Evolutionary conservation across 1,139 yeast species (phyloP), one percentile per base, ranked within the genome.

Genomic region (Taphrina communis): DNA sequence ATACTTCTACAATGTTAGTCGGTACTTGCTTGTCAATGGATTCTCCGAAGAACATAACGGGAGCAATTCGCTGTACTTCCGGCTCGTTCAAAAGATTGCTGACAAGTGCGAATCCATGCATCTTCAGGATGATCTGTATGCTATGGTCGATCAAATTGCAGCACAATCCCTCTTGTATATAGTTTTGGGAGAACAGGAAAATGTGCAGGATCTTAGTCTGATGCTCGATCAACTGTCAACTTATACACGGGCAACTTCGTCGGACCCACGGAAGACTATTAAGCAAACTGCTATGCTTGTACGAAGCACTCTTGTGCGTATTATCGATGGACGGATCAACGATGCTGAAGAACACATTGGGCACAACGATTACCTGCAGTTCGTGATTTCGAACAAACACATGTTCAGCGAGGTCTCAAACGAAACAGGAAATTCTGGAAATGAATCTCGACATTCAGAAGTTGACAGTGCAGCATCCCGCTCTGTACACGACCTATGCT

Each of bases 11-110:
- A 48, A 55, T 17, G 48, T 55, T 5, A 41, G 52, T 19, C 60
- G 67, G n/a, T 55, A 52, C 17, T 17, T 46, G n/a, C 39, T 63
- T 2, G 19, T 57, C 25, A 35, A 56, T 11, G 67, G 55, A 12
- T 63, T 63, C 52, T 44, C 61, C 14, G 44, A 36, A 19, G 38
- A 55, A 21, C 38, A 12, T 35, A 63, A 55, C n/a, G 17, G 51
- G 25, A 19, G n/a, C 19, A 25, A 59, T 11, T 63, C 67, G 5
- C 31, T 41, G 8, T n/a, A 42, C 19, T 14, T 14, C 11, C 44
- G n/a, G 2, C 12, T 46, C 17, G 17, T 44, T 12, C 46, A n/a
- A n/a, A 19, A 19, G 5, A 17, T 21, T 17, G 42, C 59, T 39
- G 39, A 35, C 14, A 8, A 38, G 2, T 11, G 19, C 8, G 3